Conservation (phyloP, 352 stramenopile genomes). For the Pythium phragmiticola region DNA sequence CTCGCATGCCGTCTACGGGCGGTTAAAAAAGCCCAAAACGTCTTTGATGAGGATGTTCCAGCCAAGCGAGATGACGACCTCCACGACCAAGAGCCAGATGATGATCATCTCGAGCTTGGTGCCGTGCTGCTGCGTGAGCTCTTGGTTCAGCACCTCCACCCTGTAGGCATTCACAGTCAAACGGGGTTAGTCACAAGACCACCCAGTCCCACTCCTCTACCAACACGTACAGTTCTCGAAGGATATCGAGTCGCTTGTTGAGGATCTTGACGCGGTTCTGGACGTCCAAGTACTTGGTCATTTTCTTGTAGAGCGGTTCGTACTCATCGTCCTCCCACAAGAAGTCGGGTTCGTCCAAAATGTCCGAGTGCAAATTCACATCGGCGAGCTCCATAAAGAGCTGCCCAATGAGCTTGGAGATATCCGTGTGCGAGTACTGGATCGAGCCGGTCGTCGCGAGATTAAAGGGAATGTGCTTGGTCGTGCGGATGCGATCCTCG, state of each 20-base stretch:
- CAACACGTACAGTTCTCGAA: conserved; percentile 83
- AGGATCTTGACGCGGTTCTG: conserved; percentile 89
- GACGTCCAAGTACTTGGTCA: conserved; percentile 92
- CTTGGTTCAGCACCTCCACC: conserved; percentile 90
- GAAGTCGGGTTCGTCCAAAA: conserved; percentile 92
- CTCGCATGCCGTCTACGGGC: conserved; percentile 8
- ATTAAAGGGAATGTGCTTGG: conserved; percentile 84
- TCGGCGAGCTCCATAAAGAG: conserved; percentile 88
- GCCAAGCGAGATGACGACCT: conserved; percentile 82
- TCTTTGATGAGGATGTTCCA: conserved; percentile 87
- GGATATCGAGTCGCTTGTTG: conserved; percentile 92
- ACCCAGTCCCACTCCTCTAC: background rate
- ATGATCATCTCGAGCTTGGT: conserved; percentile 93
- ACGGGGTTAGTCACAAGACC: background rate
- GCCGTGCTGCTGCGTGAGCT: conserved; percentile 85
- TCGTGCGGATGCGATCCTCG: conserved; percentile 79
- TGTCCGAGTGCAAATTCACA: conserved; percentile 93
- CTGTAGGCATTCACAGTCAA: conserved; percentile 27
- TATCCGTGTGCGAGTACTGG: conserved; percentile 85
- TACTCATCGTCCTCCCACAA: conserved; percentile 92
- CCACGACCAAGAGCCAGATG: conserved; percentile 90
- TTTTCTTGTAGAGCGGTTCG: conserved; percentile 89
- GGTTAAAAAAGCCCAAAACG: conserved; percentile 68
- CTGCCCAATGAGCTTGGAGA: conserved; percentile 90
- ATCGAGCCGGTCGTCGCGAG: conserved; percentile 87